A percentile compares a stretch with the other conserved stretches of the same genome.
Evolutionary conservation across 2,329 filamentous ascomycete genomes (phyloP).

Genomic region (Fusarium sp.): DNA sequence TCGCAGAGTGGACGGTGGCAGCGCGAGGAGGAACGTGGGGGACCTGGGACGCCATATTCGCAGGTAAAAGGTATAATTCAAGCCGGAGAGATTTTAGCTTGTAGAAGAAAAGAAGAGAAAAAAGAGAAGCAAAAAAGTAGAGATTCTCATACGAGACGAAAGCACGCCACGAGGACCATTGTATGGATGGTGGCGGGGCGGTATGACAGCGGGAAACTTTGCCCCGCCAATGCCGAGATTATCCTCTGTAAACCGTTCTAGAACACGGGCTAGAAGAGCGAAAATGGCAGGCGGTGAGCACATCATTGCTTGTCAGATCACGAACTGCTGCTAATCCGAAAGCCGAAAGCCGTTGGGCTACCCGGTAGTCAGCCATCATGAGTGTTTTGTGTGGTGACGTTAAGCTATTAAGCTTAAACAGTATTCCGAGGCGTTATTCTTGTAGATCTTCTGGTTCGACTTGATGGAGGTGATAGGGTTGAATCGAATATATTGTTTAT

Average conservation of each 20-base stretch:
- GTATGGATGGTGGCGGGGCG: slow-evolving; percentile 39
- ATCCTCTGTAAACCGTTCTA: slow-evolving; percentile 42
- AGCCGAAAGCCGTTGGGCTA: slow-evolving; percentile 21
- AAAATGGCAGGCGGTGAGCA: slow-evolving; percentile 26
- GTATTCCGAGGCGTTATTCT: neutral
- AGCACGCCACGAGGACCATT: slow-evolving; percentile 49
- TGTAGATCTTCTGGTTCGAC: too few relatives aligned
- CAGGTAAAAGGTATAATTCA: neutral
- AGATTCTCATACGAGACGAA: slow-evolving; percentile 35
- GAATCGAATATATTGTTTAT: too few relatives aligned
- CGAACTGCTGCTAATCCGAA: neutral
- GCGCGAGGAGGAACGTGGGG: slow-evolving; percentile 54
- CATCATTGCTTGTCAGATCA: neutral
- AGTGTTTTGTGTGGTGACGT: neutral
- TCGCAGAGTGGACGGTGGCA: slow-evolving; percentile 73
- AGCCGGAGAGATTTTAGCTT: slow-evolving; percentile 1
- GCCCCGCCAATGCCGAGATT: slow-evolving; percentile 53
- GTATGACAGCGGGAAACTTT: slow-evolving; percentile 34
- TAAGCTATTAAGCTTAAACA: slow-evolving; percentile 33
- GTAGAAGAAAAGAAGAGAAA: neutral
- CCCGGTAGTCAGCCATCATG: slow-evolving; percentile 24
- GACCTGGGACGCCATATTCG: slow-evolving; percentile 49
- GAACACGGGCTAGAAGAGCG: slow-evolving; percentile 30
- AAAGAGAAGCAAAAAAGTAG: slow-evolving; percentile 3
- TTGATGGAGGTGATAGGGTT: neutral